Conservation (phyloP, 1,284 basidiomycete species). For the Ustanciosporium gigantosporum region DNA sequence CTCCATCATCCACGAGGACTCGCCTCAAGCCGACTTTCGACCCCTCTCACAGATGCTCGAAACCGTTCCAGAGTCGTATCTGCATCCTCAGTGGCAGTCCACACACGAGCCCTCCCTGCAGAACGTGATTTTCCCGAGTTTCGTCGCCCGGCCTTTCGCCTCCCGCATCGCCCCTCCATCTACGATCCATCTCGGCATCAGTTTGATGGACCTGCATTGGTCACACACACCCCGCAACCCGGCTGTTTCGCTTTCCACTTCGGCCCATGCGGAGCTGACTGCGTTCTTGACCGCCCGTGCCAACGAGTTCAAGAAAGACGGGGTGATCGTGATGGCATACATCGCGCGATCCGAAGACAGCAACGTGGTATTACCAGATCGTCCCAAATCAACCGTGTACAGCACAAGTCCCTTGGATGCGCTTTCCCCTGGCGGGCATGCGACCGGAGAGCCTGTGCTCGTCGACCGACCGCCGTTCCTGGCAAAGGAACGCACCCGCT, state of each 20-base stretch:
- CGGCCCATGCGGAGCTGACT: constrained; percentile 61
- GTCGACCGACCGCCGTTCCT: constrained; percentile 6
- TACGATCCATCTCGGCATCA: constrained; percentile 60
- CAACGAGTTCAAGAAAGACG: constrained; percentile 61
- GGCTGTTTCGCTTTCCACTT: constrained; percentile 52
- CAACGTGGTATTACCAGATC: constrained; percentile 27
- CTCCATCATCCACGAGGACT: constrained; percentile 60
- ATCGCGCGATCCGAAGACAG: constrained; percentile 59
- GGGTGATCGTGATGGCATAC: constrained; percentile 61
- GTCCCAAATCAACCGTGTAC: constrained; percentile 28
- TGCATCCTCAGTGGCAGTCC: constrained; percentile 54
- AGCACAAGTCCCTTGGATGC: constrained; percentile 9
- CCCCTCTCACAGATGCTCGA: constrained; percentile 53
- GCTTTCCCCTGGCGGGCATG: not conserved
- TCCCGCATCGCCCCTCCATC: constrained; percentile 59
- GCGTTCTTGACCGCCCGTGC: constrained; percentile 61
- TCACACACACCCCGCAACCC: constrained; percentile 55
- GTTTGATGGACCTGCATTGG: constrained; percentile 62
- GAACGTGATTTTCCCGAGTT: constrained; percentile 57
- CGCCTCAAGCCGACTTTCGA: constrained; percentile 58
- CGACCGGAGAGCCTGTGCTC: constrained; percentile 1
- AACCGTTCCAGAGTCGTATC: constrained; percentile 51
- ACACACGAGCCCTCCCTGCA: constrained; percentile 48
- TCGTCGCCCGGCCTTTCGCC: constrained; percentile 58
- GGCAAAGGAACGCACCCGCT: constrained; percentile 33